Percentiles rank a stretch among this genome's conserved stretches.
phyloP scores from a whole-genome alignment of 257 asterid species.

The Scutellaria minor region DNA sequence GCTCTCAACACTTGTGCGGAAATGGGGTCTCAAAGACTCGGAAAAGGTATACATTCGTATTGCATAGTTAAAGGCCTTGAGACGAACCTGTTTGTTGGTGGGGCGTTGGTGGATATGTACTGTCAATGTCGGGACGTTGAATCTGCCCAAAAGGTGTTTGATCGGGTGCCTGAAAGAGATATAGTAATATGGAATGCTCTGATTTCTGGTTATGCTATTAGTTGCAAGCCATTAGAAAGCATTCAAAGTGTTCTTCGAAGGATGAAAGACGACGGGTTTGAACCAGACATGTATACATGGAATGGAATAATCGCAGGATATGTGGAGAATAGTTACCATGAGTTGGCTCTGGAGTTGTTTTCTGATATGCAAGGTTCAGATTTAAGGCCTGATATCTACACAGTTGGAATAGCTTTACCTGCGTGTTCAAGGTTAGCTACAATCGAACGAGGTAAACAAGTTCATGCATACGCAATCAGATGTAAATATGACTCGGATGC shows the following conservation, averaged over 20 bases:
- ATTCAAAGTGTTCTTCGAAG: constrained; percentile 43
- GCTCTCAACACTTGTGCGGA: constrained; percentile 62
- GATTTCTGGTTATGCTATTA: constrained; percentile 62
- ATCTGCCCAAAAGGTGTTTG: constrained; percentile 62
- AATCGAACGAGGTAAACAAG: constrained; percentile 63
- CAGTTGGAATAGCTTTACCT: constrained; percentile 64
- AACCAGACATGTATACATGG: constrained; percentile 73
- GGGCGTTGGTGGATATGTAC: constrained; percentile 79
- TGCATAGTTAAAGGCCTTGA: constrained; percentile 62
- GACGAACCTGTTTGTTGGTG: constrained; percentile 64
- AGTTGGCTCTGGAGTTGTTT: constrained; percentile 60
- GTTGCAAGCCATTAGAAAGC: constrained; percentile 41
- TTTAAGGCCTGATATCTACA: constrained; percentile 67
- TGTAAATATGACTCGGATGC: constrained; percentile 58
- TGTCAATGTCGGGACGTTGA: constrained; percentile 58
- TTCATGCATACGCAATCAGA: constrained; percentile 69
- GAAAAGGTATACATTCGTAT: constrained; percentile 65
- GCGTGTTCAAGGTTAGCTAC: constrained; percentile 70
- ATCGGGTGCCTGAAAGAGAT: constrained; percentile 54
- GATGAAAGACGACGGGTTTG: constrained; percentile 70
- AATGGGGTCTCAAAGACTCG: constrained; percentile 44
- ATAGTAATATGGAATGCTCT: constrained; percentile 69
- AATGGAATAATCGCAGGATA: constrained; percentile 73
- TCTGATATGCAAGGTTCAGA: constrained; percentile 59
- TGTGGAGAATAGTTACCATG: constrained; percentile 62